phyloP scores from a whole-genome alignment of 192 early-diverging fungal genomes.

The Podila horticola region DNA sequence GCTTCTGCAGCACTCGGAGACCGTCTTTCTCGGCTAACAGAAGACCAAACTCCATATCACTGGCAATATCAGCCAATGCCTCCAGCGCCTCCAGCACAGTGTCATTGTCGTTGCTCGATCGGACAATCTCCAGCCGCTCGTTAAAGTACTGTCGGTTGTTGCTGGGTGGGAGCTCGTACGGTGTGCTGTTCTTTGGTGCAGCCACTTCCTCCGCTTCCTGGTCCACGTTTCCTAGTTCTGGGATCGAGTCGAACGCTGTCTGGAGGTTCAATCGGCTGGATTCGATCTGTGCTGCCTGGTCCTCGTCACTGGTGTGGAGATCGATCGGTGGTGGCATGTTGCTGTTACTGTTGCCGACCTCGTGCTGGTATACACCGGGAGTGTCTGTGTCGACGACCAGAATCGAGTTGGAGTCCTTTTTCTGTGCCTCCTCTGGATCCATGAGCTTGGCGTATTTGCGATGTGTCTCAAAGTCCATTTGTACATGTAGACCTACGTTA shows the following conservation, averaged over 20 bases:
- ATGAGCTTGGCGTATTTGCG: constrained; percentile 66
- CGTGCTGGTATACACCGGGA: constrained; percentile 28
- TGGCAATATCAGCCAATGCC: constrained; percentile 63
- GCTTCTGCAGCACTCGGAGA: constrained; percentile 39
- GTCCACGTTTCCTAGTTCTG: constrained; percentile 23
- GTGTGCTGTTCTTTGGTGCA: neutral
- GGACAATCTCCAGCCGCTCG: constrained; percentile 42
- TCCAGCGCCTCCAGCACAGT: constrained; percentile 52
- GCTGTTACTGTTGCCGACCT: constrained; percentile 1
- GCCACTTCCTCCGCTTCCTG: constrained; percentile 4
- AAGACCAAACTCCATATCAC: constrained; percentile 66
- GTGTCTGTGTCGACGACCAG: constrained; percentile 49
- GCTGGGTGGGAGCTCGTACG: constrained; percentile 1
- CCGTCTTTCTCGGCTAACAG: constrained; percentile 52
- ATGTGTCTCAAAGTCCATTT: constrained; percentile 69
- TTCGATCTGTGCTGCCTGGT: constrained; percentile 16
- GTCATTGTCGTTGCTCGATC: constrained; percentile 11
- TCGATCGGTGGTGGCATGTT: constrained; percentile 27
- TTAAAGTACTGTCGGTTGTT: constrained; percentile 45
- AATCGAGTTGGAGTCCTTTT: constrained; percentile 25
- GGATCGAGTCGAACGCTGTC: constrained; percentile 33
- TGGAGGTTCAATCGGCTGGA: constrained; percentile 33
- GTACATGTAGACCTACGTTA: constrained; percentile 65
- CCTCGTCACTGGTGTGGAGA: constrained; percentile 3
- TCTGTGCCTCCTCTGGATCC: constrained; percentile 25